These are phyloP conservation scores for Xylariaceae sp. DNA, from an alignment of 2,329 filamentous ascomycete genomes.

Conservation along the genomic window DNA sequence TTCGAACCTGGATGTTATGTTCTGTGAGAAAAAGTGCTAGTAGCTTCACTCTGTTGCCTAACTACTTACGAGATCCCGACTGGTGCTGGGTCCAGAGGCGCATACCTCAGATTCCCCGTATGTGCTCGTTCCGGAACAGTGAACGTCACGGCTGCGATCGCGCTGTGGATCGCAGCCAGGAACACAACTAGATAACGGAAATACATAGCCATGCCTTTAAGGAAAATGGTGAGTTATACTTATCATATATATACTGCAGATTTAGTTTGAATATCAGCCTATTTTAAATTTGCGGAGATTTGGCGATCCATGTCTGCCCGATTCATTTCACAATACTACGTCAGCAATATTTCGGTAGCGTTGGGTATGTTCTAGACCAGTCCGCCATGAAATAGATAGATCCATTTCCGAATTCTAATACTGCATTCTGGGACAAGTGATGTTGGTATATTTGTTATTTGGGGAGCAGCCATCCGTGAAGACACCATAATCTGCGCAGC, in stretches of 20 bases:
- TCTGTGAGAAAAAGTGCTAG: conserved; percentile 8
- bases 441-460: too few relatives aligned
- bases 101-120: conserved; percentile 32
- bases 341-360: neutral
- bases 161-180: conserved; percentile 15
- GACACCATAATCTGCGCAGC: too few relatives aligned
- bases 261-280: neutral
- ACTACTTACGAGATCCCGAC: conserved; percentile 48
- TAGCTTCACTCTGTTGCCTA: neutral
- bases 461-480: too few relatives aligned
- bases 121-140: conserved; percentile 36
- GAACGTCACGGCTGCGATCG: conserved; percentile 36
- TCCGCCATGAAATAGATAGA: too few relatives aligned
- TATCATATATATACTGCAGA: conserved; percentile 1
- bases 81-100: conserved; percentile 44
- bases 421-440: too few relatives aligned
- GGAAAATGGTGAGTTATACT: neutral
- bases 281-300: neutral
- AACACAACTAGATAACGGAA: conserved; percentile 4
- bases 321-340: neutral
- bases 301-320: neutral
- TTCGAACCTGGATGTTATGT: conserved; percentile 45
- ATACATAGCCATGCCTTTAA: conserved; percentile 9
- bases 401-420: too few relatives aligned
- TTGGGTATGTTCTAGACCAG: too few relatives aligned